phyloP scores from a whole-genome alignment of 305 asterid genomes.

The Lippia alba region DNA sequence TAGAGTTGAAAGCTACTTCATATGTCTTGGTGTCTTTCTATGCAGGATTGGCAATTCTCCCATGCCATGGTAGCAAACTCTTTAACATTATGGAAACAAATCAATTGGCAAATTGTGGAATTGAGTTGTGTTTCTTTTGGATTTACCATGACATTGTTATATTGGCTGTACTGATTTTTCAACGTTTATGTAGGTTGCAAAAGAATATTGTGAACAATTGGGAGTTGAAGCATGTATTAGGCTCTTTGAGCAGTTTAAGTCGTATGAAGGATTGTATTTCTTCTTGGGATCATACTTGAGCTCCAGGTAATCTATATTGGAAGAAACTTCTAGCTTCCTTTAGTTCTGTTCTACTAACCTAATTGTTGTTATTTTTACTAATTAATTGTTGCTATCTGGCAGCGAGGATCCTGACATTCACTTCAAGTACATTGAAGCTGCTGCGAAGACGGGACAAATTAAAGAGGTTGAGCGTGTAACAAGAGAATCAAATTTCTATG shows the following conservation, averaged over 20 bases:
- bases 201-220: conserved; percentile 97
- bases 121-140: conserved; percentile 21
- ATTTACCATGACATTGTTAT: conserved; percentile 1
- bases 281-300: conserved; percentile 98
- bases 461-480: conserved; percentile 99
- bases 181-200: conserved; percentile 72
- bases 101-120: conserved; percentile 6
- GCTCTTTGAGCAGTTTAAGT: conserved; percentile 97
- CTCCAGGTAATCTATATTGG: conserved; percentile 67
- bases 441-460: conserved; percentile 99
- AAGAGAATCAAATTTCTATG: conserved; percentile 95
- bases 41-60: background rate
- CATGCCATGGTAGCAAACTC: conserved; percentile 14
- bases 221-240: conserved; percentile 95
- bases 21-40: conserved; percentile 4
- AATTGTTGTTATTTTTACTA: conserved; percentile 11
- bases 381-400: conserved; percentile 40
- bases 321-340: conserved; percentile 24
- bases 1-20: conserved; percentile 35
- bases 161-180: conserved; percentile 23
- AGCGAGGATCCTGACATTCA: conserved; percentile 99
- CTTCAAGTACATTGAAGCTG: conserved; percentile 98
- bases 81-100: conserved; percentile 3
- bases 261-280: conserved; percentile 96
- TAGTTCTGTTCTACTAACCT: background rate